Evolutionary conservation across 2,329 filamentous ascomycete genomes (phyloP).

Genomic region (Colletotrichum neosansevieriae): DNA sequence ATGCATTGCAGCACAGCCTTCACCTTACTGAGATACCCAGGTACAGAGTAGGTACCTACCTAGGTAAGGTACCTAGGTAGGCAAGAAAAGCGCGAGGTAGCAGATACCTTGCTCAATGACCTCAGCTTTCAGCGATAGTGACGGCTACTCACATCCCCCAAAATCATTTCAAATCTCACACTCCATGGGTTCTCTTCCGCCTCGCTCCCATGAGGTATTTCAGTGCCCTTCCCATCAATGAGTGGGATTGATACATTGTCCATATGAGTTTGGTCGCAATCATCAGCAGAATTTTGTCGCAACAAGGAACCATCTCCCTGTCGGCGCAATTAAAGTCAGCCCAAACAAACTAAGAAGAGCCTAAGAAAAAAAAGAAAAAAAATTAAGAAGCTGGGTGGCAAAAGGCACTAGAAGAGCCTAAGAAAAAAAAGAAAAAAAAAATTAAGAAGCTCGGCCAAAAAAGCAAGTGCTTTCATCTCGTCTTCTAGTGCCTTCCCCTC

Average conservation of each 20-base stretch:
- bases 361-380: too few species aligned
- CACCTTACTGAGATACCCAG: too few species aligned
- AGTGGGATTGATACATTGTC: not conserved
- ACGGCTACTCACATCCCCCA: not conserved
- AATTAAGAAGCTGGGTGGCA: not conserved
- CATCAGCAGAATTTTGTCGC: conserved; percentile 14
- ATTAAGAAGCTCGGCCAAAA: conserved; percentile 11
- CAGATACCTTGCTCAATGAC: too few species aligned
- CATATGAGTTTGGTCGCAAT: conserved; percentile 25
- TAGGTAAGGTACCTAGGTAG: too few species aligned
- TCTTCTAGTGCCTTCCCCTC: conserved; percentile 18
- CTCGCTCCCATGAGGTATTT: not conserved
- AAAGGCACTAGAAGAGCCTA: too few species aligned
- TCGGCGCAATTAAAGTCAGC: conserved; percentile 11
- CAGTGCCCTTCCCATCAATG: not conserved
- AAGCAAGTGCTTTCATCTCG: conserved; percentile 32
- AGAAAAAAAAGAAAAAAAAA: too few species aligned
- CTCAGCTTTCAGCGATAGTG: not conserved
- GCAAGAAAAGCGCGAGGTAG: too few species aligned
- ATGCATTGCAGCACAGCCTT: too few species aligned
- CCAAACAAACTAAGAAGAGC: conserved; percentile 9
- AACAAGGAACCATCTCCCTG: conserved; percentile 39
- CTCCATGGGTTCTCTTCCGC: not conserved
- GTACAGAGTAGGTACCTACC: too few species aligned
- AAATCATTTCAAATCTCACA: not conserved